Evolutionary conservation across 495 filamentous ascomycete species (phyloP).

Genomic region (Pseudoneurospora amorphoporcata): DNA sequence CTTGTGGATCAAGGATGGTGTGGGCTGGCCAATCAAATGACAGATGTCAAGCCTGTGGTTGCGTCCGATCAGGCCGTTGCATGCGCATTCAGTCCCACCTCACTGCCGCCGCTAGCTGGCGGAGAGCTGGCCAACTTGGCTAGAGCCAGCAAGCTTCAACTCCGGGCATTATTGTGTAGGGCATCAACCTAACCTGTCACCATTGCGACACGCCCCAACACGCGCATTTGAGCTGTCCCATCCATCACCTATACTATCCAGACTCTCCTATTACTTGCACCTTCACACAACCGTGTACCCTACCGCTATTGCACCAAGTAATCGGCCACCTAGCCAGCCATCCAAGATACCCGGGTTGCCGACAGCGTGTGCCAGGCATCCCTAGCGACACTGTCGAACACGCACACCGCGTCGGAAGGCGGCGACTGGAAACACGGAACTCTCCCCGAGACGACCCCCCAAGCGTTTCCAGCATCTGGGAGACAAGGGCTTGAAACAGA

Average conservation of each 20-base stretch:
- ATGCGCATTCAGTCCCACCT: background rate
- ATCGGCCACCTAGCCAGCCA: background rate
- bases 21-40: conserved; percentile 3
- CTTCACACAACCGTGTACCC: background rate
- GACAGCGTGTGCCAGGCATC: background rate
- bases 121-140: background rate
- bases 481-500: background rate
- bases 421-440: background rate
- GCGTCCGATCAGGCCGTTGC: background rate
- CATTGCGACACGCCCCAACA: background rate
- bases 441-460: background rate
- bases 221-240: background rate
- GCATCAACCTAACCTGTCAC: background rate
- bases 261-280: background rate
- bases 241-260: background rate
- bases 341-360: background rate
- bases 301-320: background rate
- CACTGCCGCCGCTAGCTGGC: background rate
- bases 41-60: background rate
- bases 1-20: background rate
- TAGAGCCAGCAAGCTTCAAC: background rate
- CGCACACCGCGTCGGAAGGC: background rate
- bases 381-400: background rate
- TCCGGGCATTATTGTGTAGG: background rate
- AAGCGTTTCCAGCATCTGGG: background rate